These are phyloP conservation scores for Cercospora zeina DNA, from an alignment of 2,329 filamentous ascomycete genomes.

Conservation along the genomic window DNA sequence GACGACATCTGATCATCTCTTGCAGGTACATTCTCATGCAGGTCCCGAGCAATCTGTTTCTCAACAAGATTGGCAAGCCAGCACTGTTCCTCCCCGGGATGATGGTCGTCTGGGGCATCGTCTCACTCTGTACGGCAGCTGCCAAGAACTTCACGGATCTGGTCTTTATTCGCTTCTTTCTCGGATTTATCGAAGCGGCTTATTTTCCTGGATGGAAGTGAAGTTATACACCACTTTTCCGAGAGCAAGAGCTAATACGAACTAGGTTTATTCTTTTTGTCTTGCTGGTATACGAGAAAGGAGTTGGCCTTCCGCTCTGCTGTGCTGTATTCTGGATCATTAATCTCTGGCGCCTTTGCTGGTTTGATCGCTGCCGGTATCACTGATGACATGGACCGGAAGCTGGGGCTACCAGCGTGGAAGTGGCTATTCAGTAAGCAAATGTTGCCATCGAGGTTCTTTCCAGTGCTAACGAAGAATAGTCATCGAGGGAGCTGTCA, in stretches of 20 bases:
- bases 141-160: constrained; percentile 42
- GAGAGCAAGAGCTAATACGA: background rate
- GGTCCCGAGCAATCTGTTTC: constrained; percentile 43
- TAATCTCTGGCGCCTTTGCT: constrained; percentile 56
- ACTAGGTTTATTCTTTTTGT: constrained; percentile 48
- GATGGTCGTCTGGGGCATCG: constrained; percentile 43
- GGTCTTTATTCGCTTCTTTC: constrained; percentile 43
- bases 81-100: constrained; percentile 37
- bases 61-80: constrained; percentile 42
- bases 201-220: constrained; percentile 45
- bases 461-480: constrained; percentile 10
- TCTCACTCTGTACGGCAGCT: constrained; percentile 40
- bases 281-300: constrained; percentile 56
- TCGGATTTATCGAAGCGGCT: constrained; percentile 50
- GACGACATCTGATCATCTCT: background rate
- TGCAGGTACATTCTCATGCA: constrained; percentile 38
- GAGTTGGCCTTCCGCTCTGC: constrained; percentile 54
- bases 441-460: background rate
- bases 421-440: constrained; percentile 31
- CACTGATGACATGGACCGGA: constrained; percentile 44
- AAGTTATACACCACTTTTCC: no score
- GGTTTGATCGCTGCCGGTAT: constrained; percentile 57
- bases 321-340: constrained; percentile 55
- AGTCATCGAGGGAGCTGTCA: constrained; percentile 44
- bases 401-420: constrained; percentile 41